A percentile compares a stretch with the other conserved stretches of the same genome.
These are phyloP conservation scores for Phlebiopsis gigantea DNA, from an alignment of 768 basidiomycete species.

Conservation along the genomic window DNA sequence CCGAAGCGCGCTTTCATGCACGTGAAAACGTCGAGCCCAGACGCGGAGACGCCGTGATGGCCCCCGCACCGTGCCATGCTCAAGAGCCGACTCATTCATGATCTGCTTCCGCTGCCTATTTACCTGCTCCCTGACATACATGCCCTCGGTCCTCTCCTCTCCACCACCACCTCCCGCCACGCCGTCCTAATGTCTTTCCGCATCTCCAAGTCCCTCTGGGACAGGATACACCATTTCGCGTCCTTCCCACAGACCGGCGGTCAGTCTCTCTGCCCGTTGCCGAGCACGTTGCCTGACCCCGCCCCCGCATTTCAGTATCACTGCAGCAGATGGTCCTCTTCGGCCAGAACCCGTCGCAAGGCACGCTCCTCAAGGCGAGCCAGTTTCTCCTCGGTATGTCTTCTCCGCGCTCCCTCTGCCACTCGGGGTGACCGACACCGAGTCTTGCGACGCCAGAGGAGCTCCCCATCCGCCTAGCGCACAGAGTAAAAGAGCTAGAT, in stretches of 20 bases:
- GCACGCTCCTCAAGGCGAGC: conserved; percentile 87
- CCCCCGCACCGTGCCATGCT: conserved; percentile 4
- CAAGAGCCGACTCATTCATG: conserved; percentile 6
- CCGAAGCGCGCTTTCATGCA: conserved; percentile 7
- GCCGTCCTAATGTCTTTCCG: conserved; percentile 47
- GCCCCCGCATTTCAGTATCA: conserved; percentile 51
- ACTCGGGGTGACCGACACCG: not conserved
- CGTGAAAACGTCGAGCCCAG: conserved; percentile 6
- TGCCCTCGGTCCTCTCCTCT: conserved; percentile 5
- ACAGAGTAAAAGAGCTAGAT: conserved; percentile 94
- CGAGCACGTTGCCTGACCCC: conserved; percentile 2
- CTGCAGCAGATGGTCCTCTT: conserved; percentile 98
- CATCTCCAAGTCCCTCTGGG: conserved; percentile 78
- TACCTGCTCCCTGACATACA: conserved; percentile 2
- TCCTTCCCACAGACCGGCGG: conserved; percentile 92
- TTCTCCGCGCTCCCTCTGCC: not conserved
- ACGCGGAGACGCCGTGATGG: not conserved
- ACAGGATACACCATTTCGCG: conserved; percentile 86
- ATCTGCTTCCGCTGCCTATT: conserved; percentile 12
- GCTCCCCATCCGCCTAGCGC: conserved; percentile 89
- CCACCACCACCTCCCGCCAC: conserved; percentile 1
- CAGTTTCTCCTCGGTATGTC: conserved; percentile 76
- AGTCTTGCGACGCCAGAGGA: conserved; percentile 54
- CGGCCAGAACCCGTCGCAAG: conserved; percentile 93
- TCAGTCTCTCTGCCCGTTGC: conserved; percentile 28